Conservation (phyloP, 2,329 filamentous ascomycete species). For the Elsinoe australis region DNA sequence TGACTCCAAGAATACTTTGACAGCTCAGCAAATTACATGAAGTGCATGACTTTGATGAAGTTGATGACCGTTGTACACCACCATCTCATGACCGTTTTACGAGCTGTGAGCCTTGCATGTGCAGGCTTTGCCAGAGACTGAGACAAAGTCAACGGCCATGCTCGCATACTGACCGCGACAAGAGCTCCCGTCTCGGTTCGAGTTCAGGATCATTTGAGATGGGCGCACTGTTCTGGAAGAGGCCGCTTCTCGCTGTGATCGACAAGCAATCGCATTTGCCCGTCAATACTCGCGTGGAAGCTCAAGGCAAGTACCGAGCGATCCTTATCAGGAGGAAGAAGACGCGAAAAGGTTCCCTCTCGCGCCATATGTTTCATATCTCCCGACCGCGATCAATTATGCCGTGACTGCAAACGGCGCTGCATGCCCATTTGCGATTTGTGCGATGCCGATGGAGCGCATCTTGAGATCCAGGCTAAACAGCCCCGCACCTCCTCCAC, state of each 20-base stretch:
- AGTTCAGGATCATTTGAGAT: conserved; percentile 12
- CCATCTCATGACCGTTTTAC: conserved; percentile 4
- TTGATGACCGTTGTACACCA: background rate
- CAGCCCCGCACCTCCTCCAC: conserved; percentile 8
- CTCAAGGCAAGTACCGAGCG: background rate
- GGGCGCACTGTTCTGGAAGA: conserved; percentile 4
- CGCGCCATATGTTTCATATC: conserved; percentile 12
- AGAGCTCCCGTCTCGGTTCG: conserved; percentile 8
- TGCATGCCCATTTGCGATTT: background rate
- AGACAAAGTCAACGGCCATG: conserved; percentile 6
- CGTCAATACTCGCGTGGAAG: conserved; percentile 11
- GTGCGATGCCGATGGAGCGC: conserved; percentile 3
- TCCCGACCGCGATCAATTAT: background rate
- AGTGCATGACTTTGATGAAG: background rate
- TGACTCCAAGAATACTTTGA: conserved; percentile 13
- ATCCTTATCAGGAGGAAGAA: conserved; percentile 2
- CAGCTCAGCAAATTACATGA: conserved; percentile 12
- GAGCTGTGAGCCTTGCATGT: background rate
- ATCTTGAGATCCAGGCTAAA: conserved; percentile 10
- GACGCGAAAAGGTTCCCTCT: background rate
- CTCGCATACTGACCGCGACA: background rate
- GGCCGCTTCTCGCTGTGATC: background rate
- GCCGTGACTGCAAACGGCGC: no score
- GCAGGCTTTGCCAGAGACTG: conserved; percentile 10
- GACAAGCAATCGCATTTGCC: background rate